phyloP scores from a whole-genome alignment of 108 stramenopile species.

The Asterionellopsis glacialis region DNA sequence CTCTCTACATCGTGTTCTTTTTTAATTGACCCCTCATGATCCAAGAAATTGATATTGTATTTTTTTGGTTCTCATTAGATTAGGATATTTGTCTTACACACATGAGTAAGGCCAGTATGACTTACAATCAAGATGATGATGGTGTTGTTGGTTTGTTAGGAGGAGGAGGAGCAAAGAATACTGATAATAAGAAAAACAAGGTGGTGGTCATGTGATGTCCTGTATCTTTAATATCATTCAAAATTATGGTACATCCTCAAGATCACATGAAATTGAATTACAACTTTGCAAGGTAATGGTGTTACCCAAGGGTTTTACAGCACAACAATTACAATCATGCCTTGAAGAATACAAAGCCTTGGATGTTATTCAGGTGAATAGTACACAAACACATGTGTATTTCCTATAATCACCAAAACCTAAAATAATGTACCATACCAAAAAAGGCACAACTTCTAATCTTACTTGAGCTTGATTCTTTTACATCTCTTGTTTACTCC shows the following conservation, averaged over 20 bases:
- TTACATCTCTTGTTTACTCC: too few relatives aligned
- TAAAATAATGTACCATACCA: too few relatives aligned
- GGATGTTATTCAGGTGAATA: slow-evolving; percentile 72
- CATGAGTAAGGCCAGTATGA: slow-evolving; percentile 81
- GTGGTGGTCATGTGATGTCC: slow-evolving; percentile 68
- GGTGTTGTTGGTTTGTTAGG: slow-evolving; percentile 1
- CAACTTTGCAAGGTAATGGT: slow-evolving; percentile 79
- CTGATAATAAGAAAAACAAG: slow-evolving; percentile 22
- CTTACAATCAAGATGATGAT: slow-evolving; percentile 23
- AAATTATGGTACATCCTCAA: slow-evolving; percentile 56
- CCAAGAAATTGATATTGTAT: too few relatives aligned
- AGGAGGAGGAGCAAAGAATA: slow-evolving; percentile 16
- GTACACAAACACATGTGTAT: slow-evolving; percentile 54
- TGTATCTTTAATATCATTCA: slow-evolving; percentile 72
- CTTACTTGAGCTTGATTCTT: too few relatives aligned
- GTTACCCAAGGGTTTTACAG: slow-evolving; percentile 83
- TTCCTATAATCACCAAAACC: slow-evolving; percentile 44
- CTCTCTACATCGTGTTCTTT: too few relatives aligned
- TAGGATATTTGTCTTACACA: slow-evolving; percentile 95
- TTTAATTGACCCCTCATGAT: too few relatives aligned
- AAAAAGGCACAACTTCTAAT: too few relatives aligned
- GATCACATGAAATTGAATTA: slow-evolving; percentile 41
- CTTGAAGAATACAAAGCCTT: slow-evolving; percentile 84
- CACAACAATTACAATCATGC: slow-evolving; percentile 72
- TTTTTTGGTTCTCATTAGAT: too few relatives aligned